Percentiles rank a stretch among this genome's conserved stretches.
Evolutionary conservation across 75 land plant species (phyloP).

Genomic region (Cupressus sempervirens): DNA sequence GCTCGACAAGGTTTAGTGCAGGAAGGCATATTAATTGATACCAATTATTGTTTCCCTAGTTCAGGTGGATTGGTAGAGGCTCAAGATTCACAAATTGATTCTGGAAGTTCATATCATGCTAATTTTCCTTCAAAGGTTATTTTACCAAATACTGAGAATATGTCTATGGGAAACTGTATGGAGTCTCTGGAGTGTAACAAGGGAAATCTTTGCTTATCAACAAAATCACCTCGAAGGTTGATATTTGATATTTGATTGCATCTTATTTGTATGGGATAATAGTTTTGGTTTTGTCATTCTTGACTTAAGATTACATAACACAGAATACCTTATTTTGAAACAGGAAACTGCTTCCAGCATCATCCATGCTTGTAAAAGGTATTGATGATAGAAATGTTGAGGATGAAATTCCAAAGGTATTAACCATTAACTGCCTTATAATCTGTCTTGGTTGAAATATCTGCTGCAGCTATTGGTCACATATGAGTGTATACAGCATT

Average conservation of each 20-base stretch:
- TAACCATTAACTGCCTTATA: no score
- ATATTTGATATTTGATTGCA: neutral
- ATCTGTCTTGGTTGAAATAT: neutral
- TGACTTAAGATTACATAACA: neutral
- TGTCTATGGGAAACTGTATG: neutral
- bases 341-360: slow-evolving; percentile 10
- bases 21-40: neutral
- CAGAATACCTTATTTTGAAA: neutral
- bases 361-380: slow-evolving; percentile 9
- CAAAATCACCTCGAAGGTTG: slow-evolving; percentile 7
- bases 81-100: neutral
- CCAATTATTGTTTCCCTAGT: neutral
- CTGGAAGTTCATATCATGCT: neutral
- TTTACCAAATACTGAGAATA: neutral
- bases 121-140: neutral
- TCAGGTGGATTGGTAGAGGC: neutral
- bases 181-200: neutral
- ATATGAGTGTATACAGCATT: neutral
- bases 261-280: neutral
- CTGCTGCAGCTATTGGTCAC: neutral
- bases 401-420: slow-evolving; percentile 12
- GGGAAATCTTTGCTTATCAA: neutral
- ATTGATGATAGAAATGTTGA: neutral
- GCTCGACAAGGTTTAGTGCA: slow-evolving; percentile 2
- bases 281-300: neutral